Evolutionary conservation across 495 filamentous ascomycete genomes (phyloP), one percentile per base, ranked within the genome.

Genomic region (Xylaria bambusicola): DNA sequence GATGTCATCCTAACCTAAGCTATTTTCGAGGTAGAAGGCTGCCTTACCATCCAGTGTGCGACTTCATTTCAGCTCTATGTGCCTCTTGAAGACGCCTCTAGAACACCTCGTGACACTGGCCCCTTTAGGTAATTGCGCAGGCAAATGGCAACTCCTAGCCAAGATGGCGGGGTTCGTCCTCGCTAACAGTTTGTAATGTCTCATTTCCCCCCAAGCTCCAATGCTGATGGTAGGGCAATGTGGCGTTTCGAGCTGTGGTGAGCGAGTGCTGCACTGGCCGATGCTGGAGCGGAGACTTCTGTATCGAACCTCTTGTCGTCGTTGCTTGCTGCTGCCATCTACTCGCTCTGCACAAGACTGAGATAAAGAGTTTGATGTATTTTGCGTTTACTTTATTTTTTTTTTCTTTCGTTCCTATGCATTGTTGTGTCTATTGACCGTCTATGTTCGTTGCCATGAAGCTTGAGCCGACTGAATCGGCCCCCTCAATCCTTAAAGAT

Each of bases 351-450:
- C 10, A 6, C 6, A 33, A 33, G 31, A 38, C 36, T 13, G 13
- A 23, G 42, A 44, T 31, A 33, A n/a, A 5, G 26, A 20, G 24
- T 15, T 53, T 13, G 29, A 45, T 59, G 15, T 21, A 45, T 47
- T 53, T 53, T 53, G 46, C 17, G 46, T 31, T 60, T 60, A 52
- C 52, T 52, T 53, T 51, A 35, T 60, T 60, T 60, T 52, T 26
- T 15, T 51, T 53, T 51, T 26, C 53, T 60, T 60, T 52, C 29
- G 17, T 51, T 20, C 48, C 15, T 53, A 60, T 60, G 49, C 47
- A 52, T 29, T 44, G 49, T 47, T 52, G 40, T 60, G 49, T 52
- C 57, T 60, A 60, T 60, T 52, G 57, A 52, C 36, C 49, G 57
- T 60, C 57, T 60, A 60, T 52, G 41, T 52, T 60, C 29, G 57